Base-by-base conservation (phyloP, 768 basidiomycete genomes). In the Pluteus cervinus region DNA sequence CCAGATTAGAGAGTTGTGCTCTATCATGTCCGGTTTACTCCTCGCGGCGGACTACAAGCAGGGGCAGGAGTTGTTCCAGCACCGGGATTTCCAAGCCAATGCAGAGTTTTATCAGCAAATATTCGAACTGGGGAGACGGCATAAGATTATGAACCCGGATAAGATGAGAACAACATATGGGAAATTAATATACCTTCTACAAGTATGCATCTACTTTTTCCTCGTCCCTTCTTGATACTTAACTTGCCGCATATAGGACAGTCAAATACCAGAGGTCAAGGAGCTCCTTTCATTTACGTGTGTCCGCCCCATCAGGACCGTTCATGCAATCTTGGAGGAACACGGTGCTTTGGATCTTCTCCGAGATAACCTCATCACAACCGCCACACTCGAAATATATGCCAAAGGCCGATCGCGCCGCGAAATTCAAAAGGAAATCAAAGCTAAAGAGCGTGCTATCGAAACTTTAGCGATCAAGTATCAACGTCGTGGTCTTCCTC, bases 101-200 rank as follows among this genome's bases (percentile, higher is more conserved):
- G 76, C 75, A 12, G 76, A 80, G 6, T 91, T 90, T 52, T 91
- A 82, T 51, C 85, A 87, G 50, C 60, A 68, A 10, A 69, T 89
- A 17, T 90, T 90, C 45, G 87, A 90, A 59, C 71, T 90, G 16
- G 86, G 88, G 14, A 67, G 86, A 34, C 71, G 87, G 41, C 85
- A 89, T 54, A 90, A 90, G 57, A 90, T 91, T 52, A 88, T 86
- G 85, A 91, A 90, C 49, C 88, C 88, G 0, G 88, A 90, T 53
- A 89, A 89, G 49, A 89, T 90, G 87, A 73, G 88, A 17, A 79
- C 83, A 20, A 90, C 85, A 6, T 91, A 91, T 43, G 88, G 88
- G 7, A 90, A 90, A 52, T 62, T 90, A 42, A 79, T 89, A 23
- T 90, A 89, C 57, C 62, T 90, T 39, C 70, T 89, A 23, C 85